Percentiles rank a stretch among this genome's conserved stretches.
phyloP scores from a whole-genome alignment of 768 basidiomycete species.

The Macrolepiota albuminosa region DNA sequence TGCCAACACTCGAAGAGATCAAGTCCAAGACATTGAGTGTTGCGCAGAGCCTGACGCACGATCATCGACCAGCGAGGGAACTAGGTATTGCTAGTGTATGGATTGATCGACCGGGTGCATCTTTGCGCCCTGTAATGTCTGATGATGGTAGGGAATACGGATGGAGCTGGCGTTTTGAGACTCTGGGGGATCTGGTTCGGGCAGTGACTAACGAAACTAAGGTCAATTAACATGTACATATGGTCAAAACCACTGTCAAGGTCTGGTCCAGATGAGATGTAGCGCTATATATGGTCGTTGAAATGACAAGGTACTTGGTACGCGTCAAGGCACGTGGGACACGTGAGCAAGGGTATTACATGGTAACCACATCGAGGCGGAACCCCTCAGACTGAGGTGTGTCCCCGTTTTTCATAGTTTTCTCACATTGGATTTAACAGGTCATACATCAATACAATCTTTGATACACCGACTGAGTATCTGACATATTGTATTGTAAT shows the following conservation, averaged over 20 bases:
- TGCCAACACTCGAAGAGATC: constrained; percentile 21
- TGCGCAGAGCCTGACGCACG: constrained; percentile 64
- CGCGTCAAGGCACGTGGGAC: too few relatives aligned
- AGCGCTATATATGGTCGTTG: too few relatives aligned
- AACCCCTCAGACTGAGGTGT: too few relatives aligned
- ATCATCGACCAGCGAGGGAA: constrained; percentile 56
- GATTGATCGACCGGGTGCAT: constrained; percentile 55
- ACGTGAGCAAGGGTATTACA: too few relatives aligned
- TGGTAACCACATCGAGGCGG: too few relatives aligned
- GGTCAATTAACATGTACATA: background rate
- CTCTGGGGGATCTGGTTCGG: constrained; percentile 55
- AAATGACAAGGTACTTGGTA: too few relatives aligned
- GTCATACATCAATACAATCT: too few relatives aligned
- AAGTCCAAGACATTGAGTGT: constrained; percentile 56
- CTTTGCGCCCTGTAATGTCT: constrained; percentile 29
- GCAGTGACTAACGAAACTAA: constrained; percentile 43
- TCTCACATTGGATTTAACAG: too few relatives aligned
- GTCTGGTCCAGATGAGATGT: too few relatives aligned
- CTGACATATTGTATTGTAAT: too few relatives aligned
- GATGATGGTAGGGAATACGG: constrained; percentile 25
- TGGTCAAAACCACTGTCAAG: background rate
- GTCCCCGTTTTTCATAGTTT: too few relatives aligned
- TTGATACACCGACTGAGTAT: too few relatives aligned
- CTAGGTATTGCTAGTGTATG: constrained; percentile 58
- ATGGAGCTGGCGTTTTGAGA: constrained; percentile 54